Evolutionary conservation across 2,329 filamentous ascomycete genomes (phyloP).

Genomic region (Aspergillus ruber): DNA sequence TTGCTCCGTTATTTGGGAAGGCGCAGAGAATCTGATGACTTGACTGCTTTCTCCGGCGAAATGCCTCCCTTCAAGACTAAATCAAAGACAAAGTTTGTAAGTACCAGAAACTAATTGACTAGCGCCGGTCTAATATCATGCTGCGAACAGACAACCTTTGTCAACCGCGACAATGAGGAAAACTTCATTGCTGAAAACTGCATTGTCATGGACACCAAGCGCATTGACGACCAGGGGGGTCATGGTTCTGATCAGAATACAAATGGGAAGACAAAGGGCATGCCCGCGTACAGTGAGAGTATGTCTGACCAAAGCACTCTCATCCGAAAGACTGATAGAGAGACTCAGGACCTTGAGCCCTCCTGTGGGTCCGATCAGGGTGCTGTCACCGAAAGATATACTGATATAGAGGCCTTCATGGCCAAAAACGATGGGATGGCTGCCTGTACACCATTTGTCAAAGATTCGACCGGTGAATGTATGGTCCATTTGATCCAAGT

Average conservation of each 20-base stretch:
- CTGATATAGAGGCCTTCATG: too few relatives aligned
- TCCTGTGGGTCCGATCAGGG: too few relatives aligned
- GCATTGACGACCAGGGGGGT: background rate
- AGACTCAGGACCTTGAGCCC: too few relatives aligned
- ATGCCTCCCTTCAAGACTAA: background rate
- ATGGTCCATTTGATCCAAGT: too few relatives aligned
- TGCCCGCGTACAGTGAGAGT: too few relatives aligned
- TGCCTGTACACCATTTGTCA: too few relatives aligned
- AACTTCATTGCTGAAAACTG: background rate
- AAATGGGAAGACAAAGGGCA: background rate
- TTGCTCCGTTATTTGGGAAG: background rate
- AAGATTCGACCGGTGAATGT: too few relatives aligned
- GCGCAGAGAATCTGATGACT: background rate
- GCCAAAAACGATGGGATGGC: too few relatives aligned
- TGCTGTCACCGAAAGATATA: too few relatives aligned
- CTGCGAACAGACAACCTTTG: background rate
- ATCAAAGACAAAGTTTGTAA: background rate
- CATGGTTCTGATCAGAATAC: background rate
- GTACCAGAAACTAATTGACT: background rate
- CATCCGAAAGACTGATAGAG: too few relatives aligned
- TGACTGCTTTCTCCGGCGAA: background rate
- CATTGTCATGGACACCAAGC: background rate
- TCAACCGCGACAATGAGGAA: background rate
- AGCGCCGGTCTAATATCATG: too few relatives aligned
- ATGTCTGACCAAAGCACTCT: too few relatives aligned